Evolutionary conservation across 2,329 filamentous ascomycete species (phyloP), one percentile per base, ranked within the genome.

Genomic region (Lizonia empirigonia): DNA sequence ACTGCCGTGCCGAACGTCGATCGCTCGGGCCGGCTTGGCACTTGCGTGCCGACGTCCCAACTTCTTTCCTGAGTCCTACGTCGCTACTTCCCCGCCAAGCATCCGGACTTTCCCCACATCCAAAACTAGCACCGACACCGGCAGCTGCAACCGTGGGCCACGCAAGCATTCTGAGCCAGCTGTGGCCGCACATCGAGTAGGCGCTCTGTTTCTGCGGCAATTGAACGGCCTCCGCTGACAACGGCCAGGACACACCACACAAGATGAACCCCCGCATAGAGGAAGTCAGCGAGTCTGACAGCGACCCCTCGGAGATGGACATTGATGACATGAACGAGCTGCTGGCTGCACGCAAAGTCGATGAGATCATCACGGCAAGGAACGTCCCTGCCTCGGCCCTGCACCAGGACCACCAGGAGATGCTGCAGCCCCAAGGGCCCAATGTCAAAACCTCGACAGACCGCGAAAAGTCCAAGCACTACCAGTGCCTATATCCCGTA

Each of bases 401-500:
- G 58, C 69, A 61, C 41, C 64, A 58, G 15, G 42, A 42, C n/a
- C 49, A 22, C n/a, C 60, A 63, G 30, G 68, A 70, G 42, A 63
- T 70, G 64, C 67, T 65, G 48, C 72, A 70, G 55, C 63, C 71
- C 3, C 69, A 71, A 32, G 65, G 70, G 64, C 55, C 70, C 61
- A 33, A 76, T 74, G 42, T 77, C 72, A 62, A 76, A 75, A 51
- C 75, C 8, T 65, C 65, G 7, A 59, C 68, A 20, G 69, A 79
- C 62, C 78, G 78, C 51, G 80, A 85, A 55, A 79, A 79, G 52
- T 80, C 90, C 74, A 89, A 88, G 69, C 79, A 85, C 75, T 96
- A 86, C 78, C 89, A 94, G 74, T 93, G 90, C 75, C 81, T 99
- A 20, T 99, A 99, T 78, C 93, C 94, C 0, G 78, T 97, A 53